Conservation (phyloP, 2,329 filamentous ascomycete species). For the Tricladium varicosporioides region DNA sequence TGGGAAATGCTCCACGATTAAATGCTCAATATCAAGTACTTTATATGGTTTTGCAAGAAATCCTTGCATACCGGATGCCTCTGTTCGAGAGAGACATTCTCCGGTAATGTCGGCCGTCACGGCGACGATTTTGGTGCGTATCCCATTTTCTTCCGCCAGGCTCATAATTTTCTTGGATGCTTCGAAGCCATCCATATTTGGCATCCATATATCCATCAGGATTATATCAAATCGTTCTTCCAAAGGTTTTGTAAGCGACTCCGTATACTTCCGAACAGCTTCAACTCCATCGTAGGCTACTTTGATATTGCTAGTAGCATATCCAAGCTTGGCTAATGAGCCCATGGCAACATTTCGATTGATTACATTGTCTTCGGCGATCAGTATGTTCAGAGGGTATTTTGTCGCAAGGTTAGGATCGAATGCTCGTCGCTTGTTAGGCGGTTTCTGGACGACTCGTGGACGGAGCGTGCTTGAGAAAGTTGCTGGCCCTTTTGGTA, state of each 20-base stretch:
- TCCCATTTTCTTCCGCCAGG: conserved; percentile 19
- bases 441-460: background rate
- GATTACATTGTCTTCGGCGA: conserved; percentile 72
- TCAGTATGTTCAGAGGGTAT: conserved; percentile 64
- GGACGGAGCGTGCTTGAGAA: too few species aligned
- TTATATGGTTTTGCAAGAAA: conserved; percentile 57
- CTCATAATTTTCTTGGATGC: conserved; percentile 61
- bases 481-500: too few species aligned
- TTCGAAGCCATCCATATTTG: conserved; percentile 69
- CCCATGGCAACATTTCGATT: conserved; percentile 65
- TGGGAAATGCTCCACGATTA: conserved; percentile 41
- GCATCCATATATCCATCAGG: conserved; percentile 76
- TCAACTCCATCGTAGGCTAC: conserved; percentile 69
- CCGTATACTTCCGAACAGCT: conserved; percentile 60
- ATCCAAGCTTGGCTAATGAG: conserved; percentile 67
- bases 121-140: conserved; percentile 43
- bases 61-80: conserved; percentile 51
- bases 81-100: conserved; percentile 46
- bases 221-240: conserved; percentile 55
- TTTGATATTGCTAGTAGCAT: conserved; percentile 49
- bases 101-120: conserved; percentile 57
- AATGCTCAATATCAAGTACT: conserved; percentile 49
- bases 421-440: conserved; percentile 33
- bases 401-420: conserved; percentile 58
- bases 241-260: conserved; percentile 35